Conservation (phyloP, 192 early-diverging fungal species). For the Glomus cerebriforme region DNA sequence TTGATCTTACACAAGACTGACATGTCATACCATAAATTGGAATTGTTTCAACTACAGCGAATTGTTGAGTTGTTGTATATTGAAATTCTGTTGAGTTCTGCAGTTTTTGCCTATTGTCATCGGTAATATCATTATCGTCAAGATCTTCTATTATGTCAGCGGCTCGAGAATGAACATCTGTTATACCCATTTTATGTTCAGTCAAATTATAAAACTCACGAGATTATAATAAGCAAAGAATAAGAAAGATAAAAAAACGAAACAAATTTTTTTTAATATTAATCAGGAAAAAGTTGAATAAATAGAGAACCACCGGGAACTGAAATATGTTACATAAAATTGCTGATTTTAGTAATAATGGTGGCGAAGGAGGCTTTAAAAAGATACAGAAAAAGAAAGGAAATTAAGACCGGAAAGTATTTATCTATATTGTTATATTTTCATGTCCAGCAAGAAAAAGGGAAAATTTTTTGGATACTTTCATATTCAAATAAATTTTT, state of each 20-base stretch:
- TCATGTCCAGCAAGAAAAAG: background rate
- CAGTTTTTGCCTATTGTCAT: background rate
- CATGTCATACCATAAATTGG: slow-evolving; percentile 13
- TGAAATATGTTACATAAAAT: too few species aligned
- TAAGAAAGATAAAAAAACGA: too few species aligned
- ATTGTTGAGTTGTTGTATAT: background rate
- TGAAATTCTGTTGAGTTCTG: background rate
- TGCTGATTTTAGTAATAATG: background rate
- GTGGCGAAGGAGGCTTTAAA: background rate
- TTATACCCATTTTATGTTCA: background rate
- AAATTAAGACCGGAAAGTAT: background rate
- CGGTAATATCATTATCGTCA: background rate
- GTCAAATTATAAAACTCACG: background rate
- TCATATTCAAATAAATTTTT: too few species aligned
- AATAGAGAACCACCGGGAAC: too few species aligned
- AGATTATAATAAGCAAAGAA: background rate
- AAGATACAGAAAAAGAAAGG: background rate
- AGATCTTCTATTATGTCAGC: slow-evolving; percentile 14
- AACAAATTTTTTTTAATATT: too few species aligned
- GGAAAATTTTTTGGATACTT: background rate
- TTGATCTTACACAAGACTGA: slow-evolving; percentile 31
- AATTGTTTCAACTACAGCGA: background rate
- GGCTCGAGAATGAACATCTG: background rate
- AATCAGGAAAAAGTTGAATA: too few species aligned
- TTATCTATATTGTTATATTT: background rate